Evolutionary conservation across 495 filamentous ascomycete species (phyloP).

Genomic region (Penicillium taxi): DNA sequence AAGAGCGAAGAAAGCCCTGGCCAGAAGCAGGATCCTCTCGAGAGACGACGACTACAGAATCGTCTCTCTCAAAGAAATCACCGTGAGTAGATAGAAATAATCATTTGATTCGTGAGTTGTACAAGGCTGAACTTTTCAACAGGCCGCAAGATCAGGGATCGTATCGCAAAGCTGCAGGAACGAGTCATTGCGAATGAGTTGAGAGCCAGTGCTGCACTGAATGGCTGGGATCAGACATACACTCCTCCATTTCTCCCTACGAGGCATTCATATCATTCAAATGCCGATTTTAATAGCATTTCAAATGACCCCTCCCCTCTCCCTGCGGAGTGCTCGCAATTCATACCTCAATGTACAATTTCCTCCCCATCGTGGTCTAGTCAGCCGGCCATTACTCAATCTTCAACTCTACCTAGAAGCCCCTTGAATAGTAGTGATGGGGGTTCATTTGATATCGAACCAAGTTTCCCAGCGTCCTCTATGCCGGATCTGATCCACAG

Average conservation of each 20-base stretch:
- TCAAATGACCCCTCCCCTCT: too few species aligned
- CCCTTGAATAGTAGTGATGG: neutral
- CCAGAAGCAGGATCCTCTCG: slow-evolving; percentile 20
- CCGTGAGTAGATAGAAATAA: slow-evolving; percentile 21
- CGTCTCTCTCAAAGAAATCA: slow-evolving; percentile 33
- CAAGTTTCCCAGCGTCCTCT: too few species aligned
- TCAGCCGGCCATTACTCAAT: neutral
- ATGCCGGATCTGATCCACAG: neutral
- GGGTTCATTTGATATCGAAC: too few species aligned
- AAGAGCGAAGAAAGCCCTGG: slow-evolving; percentile 6
- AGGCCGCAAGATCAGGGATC: slow-evolving; percentile 37
- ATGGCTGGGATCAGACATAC: slow-evolving; percentile 25
- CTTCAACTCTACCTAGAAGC: neutral
- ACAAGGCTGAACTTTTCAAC: neutral
- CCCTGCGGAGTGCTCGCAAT: too few species aligned
- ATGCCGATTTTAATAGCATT: neutral
- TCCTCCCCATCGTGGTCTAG: slow-evolving; percentile 3
- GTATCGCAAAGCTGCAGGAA: slow-evolving; percentile 38
- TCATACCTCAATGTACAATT: slow-evolving; percentile 4
- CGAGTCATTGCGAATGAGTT: slow-evolving; percentile 38
- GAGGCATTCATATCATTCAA: neutral
- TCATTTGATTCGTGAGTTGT: neutral
- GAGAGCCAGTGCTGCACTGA: slow-evolving; percentile 24
- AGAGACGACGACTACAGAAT: slow-evolving; percentile 29
- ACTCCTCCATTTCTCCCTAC: neutral